phyloP scores from a whole-genome alignment of 2,329 filamentous ascomycete species.

The Fusarium camptoceras region DNA sequence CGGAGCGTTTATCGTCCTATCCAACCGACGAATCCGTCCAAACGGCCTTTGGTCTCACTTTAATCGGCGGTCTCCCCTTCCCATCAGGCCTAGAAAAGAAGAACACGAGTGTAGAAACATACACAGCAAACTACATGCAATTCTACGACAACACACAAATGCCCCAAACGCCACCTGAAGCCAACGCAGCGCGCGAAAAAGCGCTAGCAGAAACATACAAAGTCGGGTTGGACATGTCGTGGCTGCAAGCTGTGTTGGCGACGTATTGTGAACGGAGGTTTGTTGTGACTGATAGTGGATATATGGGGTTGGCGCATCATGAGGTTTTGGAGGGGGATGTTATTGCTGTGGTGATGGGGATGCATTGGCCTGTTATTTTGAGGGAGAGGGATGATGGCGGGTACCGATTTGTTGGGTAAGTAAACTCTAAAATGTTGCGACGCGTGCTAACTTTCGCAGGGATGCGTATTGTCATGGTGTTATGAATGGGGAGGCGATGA shows the following conservation, averaged over 20 bases:
- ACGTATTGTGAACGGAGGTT: conserved; percentile 35
- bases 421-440: not conserved
- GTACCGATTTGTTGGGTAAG: conserved; percentile 41
- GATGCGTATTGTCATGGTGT: conserved; percentile 38
- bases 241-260: not conserved
- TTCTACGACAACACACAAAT: conserved; percentile 17
- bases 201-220: not conserved
- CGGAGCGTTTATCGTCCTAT: conserved; percentile 13
- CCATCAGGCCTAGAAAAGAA: not conserved
- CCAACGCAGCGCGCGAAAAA: not conserved
- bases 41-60: conserved; percentile 21
- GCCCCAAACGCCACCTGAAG: conserved; percentile 2
- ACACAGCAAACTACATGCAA: conserved; percentile 22
- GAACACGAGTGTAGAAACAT: conserved; percentile 10
- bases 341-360: conserved; percentile 25
- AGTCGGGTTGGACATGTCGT: conserved; percentile 16
- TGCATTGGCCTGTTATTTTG: conserved; percentile 26
- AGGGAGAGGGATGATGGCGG: conserved; percentile 7
- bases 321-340: conserved; percentile 22
- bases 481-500: conserved; percentile 31
- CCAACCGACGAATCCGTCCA: conserved; percentile 31
- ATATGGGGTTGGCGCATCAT: conserved; percentile 40
- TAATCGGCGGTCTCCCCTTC: conserved; percentile 22
- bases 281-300: conserved; percentile 22
- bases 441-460: conserved; percentile 13